Conservation (phyloP, 2,329 filamentous ascomycete genomes). For the Penicillium thymicola region DNA sequence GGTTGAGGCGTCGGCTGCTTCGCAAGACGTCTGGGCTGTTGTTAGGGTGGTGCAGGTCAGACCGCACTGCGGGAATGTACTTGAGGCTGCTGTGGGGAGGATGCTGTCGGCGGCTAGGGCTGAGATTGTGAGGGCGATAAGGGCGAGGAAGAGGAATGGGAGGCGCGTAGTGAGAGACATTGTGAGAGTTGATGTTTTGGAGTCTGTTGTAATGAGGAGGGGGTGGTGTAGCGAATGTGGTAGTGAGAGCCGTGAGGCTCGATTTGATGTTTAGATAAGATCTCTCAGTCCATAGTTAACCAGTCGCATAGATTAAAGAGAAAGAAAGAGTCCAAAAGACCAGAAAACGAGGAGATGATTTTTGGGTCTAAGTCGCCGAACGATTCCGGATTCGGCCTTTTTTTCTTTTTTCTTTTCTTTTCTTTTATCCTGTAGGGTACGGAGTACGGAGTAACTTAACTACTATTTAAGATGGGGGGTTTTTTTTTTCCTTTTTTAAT, state of each 20-base stretch:
- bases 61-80: conserved; percentile 61
- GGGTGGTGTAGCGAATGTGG: background rate
- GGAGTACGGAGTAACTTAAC: too few species aligned
- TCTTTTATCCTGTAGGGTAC: background rate
- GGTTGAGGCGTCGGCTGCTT: conserved; percentile 48
- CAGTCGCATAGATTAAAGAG: background rate
- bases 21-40: conserved; percentile 68
- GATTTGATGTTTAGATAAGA: background rate
- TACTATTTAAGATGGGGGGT: too few species aligned
- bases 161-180: conserved; percentile 7
- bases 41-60: conserved; percentile 58
- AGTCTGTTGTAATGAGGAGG: background rate
- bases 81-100: conserved; percentile 38
- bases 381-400: conserved; percentile 1
- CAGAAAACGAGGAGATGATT: background rate
- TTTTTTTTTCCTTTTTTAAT: background rate
- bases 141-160: background rate
- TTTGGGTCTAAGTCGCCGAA: conserved; percentile 7
- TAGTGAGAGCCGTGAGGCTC: conserved; percentile 2
- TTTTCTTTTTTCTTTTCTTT: background rate
- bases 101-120: conserved; percentile 23
- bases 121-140: conserved; percentile 22
- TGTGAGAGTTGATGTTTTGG: background rate
- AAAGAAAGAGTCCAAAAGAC: background rate
- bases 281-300: background rate